Percentiles rank a stretch among this genome's conserved stretches.
phyloP scores from a whole-genome alignment of 2,329 filamentous ascomycete genomes.

The Apiospora koreana region DNA sequence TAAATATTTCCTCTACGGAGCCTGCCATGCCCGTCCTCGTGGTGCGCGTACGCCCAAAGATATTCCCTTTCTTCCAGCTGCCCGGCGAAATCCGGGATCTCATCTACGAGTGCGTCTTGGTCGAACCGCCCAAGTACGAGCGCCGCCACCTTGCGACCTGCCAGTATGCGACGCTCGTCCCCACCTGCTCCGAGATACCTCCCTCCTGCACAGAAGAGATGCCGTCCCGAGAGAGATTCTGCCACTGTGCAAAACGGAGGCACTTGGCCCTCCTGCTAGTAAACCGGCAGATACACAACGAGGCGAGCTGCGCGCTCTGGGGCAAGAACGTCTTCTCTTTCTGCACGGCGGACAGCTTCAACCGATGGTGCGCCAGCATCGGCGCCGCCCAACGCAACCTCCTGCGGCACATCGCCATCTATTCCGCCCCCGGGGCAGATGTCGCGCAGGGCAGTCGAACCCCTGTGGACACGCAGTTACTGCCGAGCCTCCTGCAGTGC shows the following conservation, averaged over 20 bases:
- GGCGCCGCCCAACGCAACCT: background rate
- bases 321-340: background rate
- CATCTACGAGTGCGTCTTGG: background rate
- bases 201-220: background rate
- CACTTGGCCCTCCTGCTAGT: background rate
- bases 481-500: background rate
- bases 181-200: background rate
- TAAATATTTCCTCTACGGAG: no score
- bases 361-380: background rate
- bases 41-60: background rate
- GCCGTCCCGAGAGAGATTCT: background rate
- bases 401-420: background rate
- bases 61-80: background rate
- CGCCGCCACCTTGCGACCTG: background rate
- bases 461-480: background rate
- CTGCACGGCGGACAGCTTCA: background rate
- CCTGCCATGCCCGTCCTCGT: background rate
- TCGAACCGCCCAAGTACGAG: background rate
- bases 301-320: background rate
- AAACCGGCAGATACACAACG: background rate
- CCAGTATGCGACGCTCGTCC: background rate
- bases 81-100: background rate
- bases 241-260: background rate
- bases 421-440: background rate
- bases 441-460: no score